Percentiles rank a stretch among this genome's conserved stretches.
These are phyloP conservation scores for Colletotrichum shisoi DNA, from an alignment of 2,329 filamentous ascomycete species.

Conservation along the genomic window DNA sequence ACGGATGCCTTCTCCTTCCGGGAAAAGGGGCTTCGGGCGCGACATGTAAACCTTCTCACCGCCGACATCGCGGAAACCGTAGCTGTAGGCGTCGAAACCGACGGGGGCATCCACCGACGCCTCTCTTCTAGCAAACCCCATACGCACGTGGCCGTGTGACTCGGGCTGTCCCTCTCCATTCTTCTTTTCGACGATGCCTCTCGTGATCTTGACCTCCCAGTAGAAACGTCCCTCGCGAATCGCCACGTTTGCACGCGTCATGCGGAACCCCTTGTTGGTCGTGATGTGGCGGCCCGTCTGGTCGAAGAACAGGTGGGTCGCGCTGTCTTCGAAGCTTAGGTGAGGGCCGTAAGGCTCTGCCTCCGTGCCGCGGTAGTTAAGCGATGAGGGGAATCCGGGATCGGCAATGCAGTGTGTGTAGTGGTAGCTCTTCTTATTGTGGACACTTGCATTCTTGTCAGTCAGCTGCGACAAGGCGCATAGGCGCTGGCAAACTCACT, in stretches of 20 bases:
- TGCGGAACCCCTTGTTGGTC: constrained; percentile 91
- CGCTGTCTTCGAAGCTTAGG: constrained; percentile 91
- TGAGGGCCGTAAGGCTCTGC: constrained; percentile 82
- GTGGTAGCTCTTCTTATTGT: constrained; percentile 77
- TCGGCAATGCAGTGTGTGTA: constrained; percentile 93
- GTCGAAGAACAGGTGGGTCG: constrained; percentile 84
- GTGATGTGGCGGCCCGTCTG: constrained; percentile 78
- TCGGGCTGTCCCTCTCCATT: constrained; percentile 55
- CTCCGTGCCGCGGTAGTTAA: constrained; percentile 91
- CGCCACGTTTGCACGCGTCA: constrained; percentile 88
- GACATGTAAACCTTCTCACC: constrained; percentile 95
- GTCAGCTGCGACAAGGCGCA: neutral
- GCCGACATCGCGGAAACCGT: constrained; percentile 86
- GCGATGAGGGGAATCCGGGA: constrained; percentile 81
- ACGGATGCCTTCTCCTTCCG: constrained; percentile 76
- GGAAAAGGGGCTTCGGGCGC: constrained; percentile 88
- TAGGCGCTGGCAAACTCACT: constrained; percentile 56
- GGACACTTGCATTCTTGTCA: constrained; percentile 55
- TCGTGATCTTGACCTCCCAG: constrained; percentile 90
- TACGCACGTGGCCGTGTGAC: constrained; percentile 72
- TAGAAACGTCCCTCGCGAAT: constrained; percentile 90
- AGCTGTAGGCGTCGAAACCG: constrained; percentile 91
- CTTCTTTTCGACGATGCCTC: constrained; percentile 67
- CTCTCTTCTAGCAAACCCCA: constrained; percentile 86
- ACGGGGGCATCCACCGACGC: constrained; percentile 84